Conservation (phyloP, 140 eudicot species). For the Ambrosia hybrid region DNA sequence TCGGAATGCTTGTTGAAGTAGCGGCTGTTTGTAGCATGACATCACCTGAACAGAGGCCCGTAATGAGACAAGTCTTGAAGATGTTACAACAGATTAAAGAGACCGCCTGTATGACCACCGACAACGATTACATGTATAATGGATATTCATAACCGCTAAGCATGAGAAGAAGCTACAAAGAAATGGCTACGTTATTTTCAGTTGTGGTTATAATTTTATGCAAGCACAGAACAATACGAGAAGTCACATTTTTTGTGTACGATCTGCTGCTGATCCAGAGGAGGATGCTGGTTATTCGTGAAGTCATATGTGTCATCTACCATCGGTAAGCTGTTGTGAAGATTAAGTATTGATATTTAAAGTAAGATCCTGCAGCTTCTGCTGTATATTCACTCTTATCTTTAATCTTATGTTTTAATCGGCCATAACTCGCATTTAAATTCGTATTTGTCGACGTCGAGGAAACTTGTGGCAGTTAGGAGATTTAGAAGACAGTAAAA, state of each 20-base stretch:
- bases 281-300: constrained; percentile 14
- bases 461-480: neutral
- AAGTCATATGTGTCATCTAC: neutral
- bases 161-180: constrained; percentile 16
- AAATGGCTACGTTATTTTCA: constrained; percentile 9
- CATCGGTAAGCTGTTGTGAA: constrained; percentile 20
- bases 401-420: constrained; percentile 6
- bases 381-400: constrained; percentile 22
- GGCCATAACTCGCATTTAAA: neutral
- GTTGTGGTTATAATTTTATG: constrained; percentile 20
- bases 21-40: constrained; percentile 70
- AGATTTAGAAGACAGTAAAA: neutral
- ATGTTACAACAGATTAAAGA: constrained; percentile 79
- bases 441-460: neutral
- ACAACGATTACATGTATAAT: constrained; percentile 33
- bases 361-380: constrained; percentile 23
- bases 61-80: constrained; percentile 76
- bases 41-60: constrained; percentile 82
- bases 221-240: neutral
- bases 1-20: constrained; percentile 66
- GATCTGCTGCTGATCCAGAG: constrained; percentile 7
- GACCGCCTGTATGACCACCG: constrained; percentile 40
- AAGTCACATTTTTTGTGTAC: constrained; percentile 19
- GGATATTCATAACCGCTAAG: constrained; percentile 40
- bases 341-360: constrained; percentile 19